Evolutionary conservation across 2,329 filamentous ascomycete species (phyloP), one percentile per base, ranked within the genome.

Genomic region (Venturiaceae sp.): DNA sequence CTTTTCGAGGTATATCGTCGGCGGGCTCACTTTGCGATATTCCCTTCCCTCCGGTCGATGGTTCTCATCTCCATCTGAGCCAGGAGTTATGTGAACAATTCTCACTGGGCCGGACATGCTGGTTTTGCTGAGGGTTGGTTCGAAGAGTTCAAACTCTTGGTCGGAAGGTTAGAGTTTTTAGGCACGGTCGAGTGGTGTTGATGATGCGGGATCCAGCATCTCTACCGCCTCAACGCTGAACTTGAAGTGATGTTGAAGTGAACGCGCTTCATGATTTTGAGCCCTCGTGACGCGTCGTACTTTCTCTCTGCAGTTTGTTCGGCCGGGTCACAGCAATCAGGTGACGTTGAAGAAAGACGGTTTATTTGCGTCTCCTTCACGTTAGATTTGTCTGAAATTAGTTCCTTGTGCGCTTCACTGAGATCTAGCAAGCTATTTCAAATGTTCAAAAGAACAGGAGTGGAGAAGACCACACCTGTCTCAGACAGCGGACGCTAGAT

Each of bases 1-100:
- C 55, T 76, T 77, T 30, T 74, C 70, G 0, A 79, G 69, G 64
- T 82, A 82, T 1, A 71, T 61, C 1, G 64, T 69, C 0, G 71
- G 68, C 19, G 78, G 75, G 50, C 77, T 67, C 1, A 72, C 64
- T 23, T 68, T 62, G 3, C 66, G 64, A 58, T 72, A 74, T 2
- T 65, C 63, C n/a, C 66, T 60, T 19, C 64, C 62, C 11, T 61
- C 66, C 3, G 75, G 76, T 72, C 73, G 33, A 36, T 72, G 71
- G 0, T 61, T 63, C 0, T 68, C 60, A 58, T 74, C 70, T 0
- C 70, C 72, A 55, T 74, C 72, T 0, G 69, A 71, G 6, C 66
- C 67, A 23, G 57, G 3, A 16, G 13, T 36, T 39, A 57, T 52
- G 13, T 11, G 39, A 16, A 57, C 41, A 26, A 50, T 33, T 14